These are phyloP conservation scores for Fusarium sp. DNA, from an alignment of 2,329 filamentous ascomycete species.

Conservation along the genomic window DNA sequence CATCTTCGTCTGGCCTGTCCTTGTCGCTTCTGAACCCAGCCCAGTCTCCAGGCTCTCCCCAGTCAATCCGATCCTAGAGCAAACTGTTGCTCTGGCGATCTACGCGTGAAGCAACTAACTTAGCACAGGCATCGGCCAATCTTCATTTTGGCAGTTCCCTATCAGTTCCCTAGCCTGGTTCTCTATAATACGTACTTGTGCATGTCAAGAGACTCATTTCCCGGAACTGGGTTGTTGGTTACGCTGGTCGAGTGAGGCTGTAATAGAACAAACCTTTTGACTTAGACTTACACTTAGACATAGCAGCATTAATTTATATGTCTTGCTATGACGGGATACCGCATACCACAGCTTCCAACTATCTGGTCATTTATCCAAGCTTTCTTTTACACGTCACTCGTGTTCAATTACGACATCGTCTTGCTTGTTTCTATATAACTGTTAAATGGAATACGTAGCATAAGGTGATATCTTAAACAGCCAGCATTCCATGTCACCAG, in stretches of 20 bases:
- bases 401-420: slow-evolving; percentile 10
- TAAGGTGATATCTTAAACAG: neutral
- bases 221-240: slow-evolving; percentile 27
- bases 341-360: slow-evolving; percentile 33
- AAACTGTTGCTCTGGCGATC: slow-evolving; percentile 40
- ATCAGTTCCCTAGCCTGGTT: neutral
- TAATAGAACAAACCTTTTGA: slow-evolving; percentile 1
- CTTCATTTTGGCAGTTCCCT: slow-evolving; percentile 26
- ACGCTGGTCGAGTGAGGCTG: slow-evolving; percentile 40
- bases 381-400: slow-evolving; percentile 16
- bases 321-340: slow-evolving; percentile 32
- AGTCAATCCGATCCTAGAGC: slow-evolving; percentile 24
- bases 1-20: slow-evolving; percentile 28
- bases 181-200: neutral
- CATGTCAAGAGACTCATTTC: slow-evolving; percentile 42
- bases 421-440: slow-evolving; percentile 4
- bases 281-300: slow-evolving; percentile 13
- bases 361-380: slow-evolving; percentile 18
- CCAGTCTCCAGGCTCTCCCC: slow-evolving; percentile 25
- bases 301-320: slow-evolving; percentile 32
- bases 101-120: slow-evolving; percentile 29
- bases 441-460: slow-evolving; percentile 2
- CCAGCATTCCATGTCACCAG: slow-evolving; percentile 6
- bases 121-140: slow-evolving; percentile 30
- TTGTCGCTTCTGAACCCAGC: slow-evolving; percentile 10